Evolutionary conservation across 345 rosid species (phyloP).

Genomic region (Linum usitatissimum): DNA sequence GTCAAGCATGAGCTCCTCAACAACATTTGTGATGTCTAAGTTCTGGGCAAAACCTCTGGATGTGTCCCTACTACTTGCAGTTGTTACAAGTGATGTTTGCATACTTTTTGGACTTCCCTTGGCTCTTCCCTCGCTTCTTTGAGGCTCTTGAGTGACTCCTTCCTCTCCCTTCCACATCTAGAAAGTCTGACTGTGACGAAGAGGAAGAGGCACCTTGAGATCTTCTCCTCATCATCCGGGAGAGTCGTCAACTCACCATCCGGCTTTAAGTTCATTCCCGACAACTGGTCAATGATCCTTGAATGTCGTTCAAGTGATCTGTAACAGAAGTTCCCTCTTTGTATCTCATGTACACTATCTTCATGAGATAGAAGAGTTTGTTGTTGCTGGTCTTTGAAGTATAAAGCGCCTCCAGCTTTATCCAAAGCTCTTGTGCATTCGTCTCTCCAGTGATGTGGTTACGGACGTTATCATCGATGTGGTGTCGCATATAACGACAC

Average conservation of each 20-base stretch:
- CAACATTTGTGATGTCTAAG: not conserved
- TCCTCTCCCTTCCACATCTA: not conserved
- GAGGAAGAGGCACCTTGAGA: not conserved
- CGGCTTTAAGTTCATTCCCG: not conserved
- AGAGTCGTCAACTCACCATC: conserved; percentile 3
- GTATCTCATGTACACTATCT: not conserved
- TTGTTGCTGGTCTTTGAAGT: conserved; percentile 5
- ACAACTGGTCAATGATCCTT: not conserved
- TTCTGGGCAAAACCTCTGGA: not conserved
- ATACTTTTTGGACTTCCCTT: not conserved
- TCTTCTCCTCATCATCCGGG: not conserved
- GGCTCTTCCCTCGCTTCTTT: not conserved
- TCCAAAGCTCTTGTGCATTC: not conserved
- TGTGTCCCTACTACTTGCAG: not conserved
- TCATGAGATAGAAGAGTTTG: not conserved
- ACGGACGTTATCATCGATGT: conserved; percentile 5
- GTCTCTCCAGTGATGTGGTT: conserved; percentile 7
- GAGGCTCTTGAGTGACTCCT: not conserved
- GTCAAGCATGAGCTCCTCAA: too few species aligned
- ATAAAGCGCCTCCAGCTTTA: not conserved
- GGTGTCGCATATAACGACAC: not conserved
- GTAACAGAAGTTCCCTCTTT: not conserved
- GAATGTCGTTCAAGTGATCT: conserved; percentile 7
- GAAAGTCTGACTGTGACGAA: not conserved
- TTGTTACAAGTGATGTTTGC: not conserved